A percentile compares a stretch with the other conserved stretches of the same genome.
These are phyloP conservation scores for Dissophora globulifera DNA, from an alignment of 192 early-diverging fungal species.

Conservation along the genomic window DNA sequence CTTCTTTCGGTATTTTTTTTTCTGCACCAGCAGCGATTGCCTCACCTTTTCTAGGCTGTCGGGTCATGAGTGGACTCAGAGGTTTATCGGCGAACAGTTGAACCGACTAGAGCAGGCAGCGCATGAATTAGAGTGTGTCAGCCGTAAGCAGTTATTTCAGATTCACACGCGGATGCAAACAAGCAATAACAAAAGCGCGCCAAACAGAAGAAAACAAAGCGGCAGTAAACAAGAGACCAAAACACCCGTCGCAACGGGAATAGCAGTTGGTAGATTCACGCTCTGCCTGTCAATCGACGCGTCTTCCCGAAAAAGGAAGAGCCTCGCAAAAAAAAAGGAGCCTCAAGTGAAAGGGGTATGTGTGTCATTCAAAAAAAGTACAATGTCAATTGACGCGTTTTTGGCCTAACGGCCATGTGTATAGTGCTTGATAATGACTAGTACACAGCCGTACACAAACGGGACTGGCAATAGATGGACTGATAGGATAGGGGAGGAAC, in stretches of 20 bases:
- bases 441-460: too few species aligned
- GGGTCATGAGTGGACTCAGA: constrained; percentile 29
- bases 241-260: neutral
- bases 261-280: neutral
- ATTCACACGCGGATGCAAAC: too few species aligned
- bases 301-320: neutral
- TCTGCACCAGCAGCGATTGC: too few species aligned
- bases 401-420: too few species aligned
- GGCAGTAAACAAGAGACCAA: neutral
- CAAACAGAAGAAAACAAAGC: neutral
- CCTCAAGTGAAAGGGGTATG: neutral
- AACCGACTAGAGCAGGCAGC: neutral
- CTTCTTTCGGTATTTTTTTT: too few species aligned
- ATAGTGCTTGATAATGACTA: neutral
- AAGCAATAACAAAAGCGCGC: too few species aligned
- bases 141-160: neutral
- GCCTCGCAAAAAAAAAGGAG: neutral
- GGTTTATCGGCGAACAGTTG: constrained; percentile 6
- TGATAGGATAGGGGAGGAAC: constrained; percentile 5
- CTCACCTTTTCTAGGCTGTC: constrained; percentile 30
- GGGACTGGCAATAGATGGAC: too few species aligned
- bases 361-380: too few species aligned
- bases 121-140: neutral
- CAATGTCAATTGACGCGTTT: constrained; percentile 3
- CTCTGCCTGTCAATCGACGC: neutral